A percentile compares a stretch with the other conserved stretches of the same genome.
phyloP scores from a whole-genome alignment of 257 asterid genomes.

The Fraxinus pennsylvanica region DNA sequence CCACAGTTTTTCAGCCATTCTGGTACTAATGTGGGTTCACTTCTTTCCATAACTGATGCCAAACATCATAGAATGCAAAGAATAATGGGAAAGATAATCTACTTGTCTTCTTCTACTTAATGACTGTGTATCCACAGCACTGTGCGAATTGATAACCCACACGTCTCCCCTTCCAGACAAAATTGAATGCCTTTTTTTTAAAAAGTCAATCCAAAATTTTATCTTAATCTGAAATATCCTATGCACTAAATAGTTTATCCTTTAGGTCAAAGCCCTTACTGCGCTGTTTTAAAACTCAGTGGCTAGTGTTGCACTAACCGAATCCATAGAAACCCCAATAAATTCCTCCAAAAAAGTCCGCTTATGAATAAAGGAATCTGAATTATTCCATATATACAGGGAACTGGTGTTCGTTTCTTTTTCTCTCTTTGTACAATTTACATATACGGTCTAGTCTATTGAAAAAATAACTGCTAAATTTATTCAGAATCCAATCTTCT shows the following conservation, averaged over 20 bases:
- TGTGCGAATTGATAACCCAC: not conserved
- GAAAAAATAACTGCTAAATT: slow-evolving; percentile 23
- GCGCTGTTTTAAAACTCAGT: slow-evolving; percentile 8
- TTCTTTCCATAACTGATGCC: slow-evolving; percentile 42
- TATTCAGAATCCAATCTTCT: slow-evolving; percentile 15
- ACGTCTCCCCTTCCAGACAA: slow-evolving; percentile 4
- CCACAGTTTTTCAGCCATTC: slow-evolving; percentile 49
- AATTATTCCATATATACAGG: slow-evolving; percentile 34
- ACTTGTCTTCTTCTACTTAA: slow-evolving; percentile 36
- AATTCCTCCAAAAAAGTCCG: slow-evolving; percentile 19
- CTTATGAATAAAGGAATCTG: slow-evolving; percentile 33
- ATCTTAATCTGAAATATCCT: slow-evolving; percentile 18
- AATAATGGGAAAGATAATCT: slow-evolving; percentile 23
- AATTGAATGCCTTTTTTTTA: not conserved
- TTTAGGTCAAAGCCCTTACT: slow-evolving; percentile 13
- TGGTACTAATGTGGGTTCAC: slow-evolving; percentile 52
- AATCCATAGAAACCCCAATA: slow-evolving; percentile 13
- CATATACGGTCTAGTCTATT: slow-evolving; percentile 25
- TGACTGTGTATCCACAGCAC: slow-evolving; percentile 13
- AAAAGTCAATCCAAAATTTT: slow-evolving; percentile 1
- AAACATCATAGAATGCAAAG: slow-evolving; percentile 49
- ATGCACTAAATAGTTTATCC: slow-evolving; percentile 11
- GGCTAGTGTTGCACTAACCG: slow-evolving; percentile 24
- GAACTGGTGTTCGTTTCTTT: slow-evolving; percentile 21
- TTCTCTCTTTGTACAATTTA: slow-evolving; percentile 33